These are phyloP conservation scores for Clonostachys solani DNA, from an alignment of 2,329 filamentous ascomycete species.

Conservation along the genomic window DNA sequence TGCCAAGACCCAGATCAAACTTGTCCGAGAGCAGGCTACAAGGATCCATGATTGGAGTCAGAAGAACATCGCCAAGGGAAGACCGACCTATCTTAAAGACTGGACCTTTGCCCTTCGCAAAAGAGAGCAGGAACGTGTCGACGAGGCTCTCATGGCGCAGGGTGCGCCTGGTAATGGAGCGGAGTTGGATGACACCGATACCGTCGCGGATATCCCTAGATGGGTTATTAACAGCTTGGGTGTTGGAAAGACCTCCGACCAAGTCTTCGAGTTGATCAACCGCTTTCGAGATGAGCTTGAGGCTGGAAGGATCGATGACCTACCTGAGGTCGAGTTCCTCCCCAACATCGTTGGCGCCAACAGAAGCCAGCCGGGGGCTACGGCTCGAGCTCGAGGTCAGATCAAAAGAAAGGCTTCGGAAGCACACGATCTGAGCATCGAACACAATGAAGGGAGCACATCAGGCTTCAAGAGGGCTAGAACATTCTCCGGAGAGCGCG, in stretches of 20 bases:
- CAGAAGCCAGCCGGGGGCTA: not conserved
- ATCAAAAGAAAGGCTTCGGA: too few species aligned
- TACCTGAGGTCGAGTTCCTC: conserved; percentile 57
- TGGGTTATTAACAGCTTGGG: conserved; percentile 45
- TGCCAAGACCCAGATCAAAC: conserved; percentile 56
- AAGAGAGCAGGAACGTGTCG: conserved; percentile 56
- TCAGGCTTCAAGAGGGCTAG: too few species aligned
- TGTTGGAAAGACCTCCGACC: conserved; percentile 39
- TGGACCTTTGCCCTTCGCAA: conserved; percentile 63
- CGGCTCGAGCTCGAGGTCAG: too few species aligned
- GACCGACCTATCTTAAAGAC: conserved; percentile 24
- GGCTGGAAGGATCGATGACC: conserved; percentile 31
- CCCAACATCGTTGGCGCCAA: conserved; percentile 43
- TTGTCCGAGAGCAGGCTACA: conserved; percentile 59
- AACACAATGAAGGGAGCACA: not conserved
- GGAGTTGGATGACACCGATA: conserved; percentile 8
- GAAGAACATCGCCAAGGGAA: conserved; percentile 28
- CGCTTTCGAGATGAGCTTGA: conserved; percentile 40
- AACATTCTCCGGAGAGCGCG: too few species aligned
- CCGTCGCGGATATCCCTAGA: conserved; percentile 36
- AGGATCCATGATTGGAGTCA: conserved; percentile 61
- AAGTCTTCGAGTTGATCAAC: conserved; percentile 41
- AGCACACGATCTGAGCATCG: too few species aligned
- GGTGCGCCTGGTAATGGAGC: conserved; percentile 10
- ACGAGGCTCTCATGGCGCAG: conserved; percentile 24